Percentiles rank a stretch among this genome's conserved stretches.
phyloP scores from a whole-genome alignment of 257 asterid genomes.

The Penstemon barbatus region DNA sequence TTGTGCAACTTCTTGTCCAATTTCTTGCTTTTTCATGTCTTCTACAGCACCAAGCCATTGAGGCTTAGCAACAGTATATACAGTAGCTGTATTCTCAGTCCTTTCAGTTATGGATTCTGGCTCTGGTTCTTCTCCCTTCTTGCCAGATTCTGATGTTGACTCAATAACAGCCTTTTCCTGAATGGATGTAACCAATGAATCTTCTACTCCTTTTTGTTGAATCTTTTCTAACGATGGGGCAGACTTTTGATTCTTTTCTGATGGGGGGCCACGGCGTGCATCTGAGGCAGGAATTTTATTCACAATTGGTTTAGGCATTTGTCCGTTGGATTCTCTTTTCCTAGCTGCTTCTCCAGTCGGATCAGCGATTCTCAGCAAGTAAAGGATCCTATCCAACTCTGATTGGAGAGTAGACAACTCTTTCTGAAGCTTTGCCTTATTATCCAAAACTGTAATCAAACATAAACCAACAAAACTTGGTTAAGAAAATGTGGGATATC shows the following conservation, averaged over 20 bases:
- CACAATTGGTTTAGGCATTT: slow-evolving; percentile 36
- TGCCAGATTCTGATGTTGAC: slow-evolving; percentile 41
- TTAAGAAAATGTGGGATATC: slow-evolving; percentile 16
- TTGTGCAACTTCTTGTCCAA: slow-evolving; percentile 29
- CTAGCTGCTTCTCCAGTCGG: slow-evolving; percentile 86
- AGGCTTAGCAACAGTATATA: slow-evolving; percentile 56
- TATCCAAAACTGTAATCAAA: slow-evolving; percentile 60
- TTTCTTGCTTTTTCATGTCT: slow-evolving; percentile 53
- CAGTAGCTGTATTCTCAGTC: slow-evolving; percentile 39
- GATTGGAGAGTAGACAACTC: slow-evolving; percentile 66
- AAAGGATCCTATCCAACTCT: slow-evolving; percentile 78
- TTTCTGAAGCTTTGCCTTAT: slow-evolving; percentile 55
- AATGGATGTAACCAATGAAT: slow-evolving; percentile 27
- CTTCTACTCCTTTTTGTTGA: slow-evolving; percentile 27
- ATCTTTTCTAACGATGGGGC: slow-evolving; percentile 31
- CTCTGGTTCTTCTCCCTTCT: slow-evolving; percentile 38
- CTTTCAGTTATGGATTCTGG: slow-evolving; percentile 23
- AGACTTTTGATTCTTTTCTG: slow-evolving; percentile 23
- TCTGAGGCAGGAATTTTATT: slow-evolving; percentile 30
- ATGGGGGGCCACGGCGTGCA: slow-evolving; percentile 29
- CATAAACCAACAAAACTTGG: slow-evolving; percentile 26
- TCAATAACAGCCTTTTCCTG: slow-evolving; percentile 34
- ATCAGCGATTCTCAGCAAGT: slow-evolving; percentile 91
- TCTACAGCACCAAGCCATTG: slow-evolving; percentile 98
- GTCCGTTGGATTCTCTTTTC: slow-evolving; percentile 54